A percentile compares a stretch with the other conserved stretches of the same genome.
These are phyloP conservation scores for Boletus bicolor DNA, from an alignment of 768 basidiomycete species.

Conservation along the genomic window DNA sequence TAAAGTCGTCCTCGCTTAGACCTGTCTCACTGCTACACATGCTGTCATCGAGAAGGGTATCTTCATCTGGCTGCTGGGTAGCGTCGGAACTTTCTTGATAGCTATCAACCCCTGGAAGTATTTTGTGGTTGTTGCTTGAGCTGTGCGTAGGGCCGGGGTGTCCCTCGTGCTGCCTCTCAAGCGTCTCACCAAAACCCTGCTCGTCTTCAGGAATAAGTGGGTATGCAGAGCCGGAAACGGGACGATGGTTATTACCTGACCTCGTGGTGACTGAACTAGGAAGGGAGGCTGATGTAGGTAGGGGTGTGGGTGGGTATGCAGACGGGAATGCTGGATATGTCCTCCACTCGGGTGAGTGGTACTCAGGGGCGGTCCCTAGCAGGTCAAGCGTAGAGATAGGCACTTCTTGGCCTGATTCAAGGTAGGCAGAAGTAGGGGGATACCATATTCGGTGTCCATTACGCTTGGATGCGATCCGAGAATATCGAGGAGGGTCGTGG, in stretches of 20 bases:
- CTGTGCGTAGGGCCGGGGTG: slow-evolving; percentile 56
- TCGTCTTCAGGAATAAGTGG: slow-evolving; percentile 39
- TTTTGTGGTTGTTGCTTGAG: slow-evolving; percentile 55
- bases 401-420: slow-evolving; percentile 14
- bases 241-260: slow-evolving; percentile 1
- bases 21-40: slow-evolving; percentile 26
- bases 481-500: slow-evolving; percentile 23
- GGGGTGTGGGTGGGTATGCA: slow-evolving; percentile 71
- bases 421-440: slow-evolving; percentile 50
- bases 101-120: slow-evolving; percentile 39
- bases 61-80: slow-evolving; percentile 15
- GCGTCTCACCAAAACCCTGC: slow-evolving; percentile 70
- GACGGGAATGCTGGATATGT: slow-evolving; percentile 73
- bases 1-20: slow-evolving; percentile 52
- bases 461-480: slow-evolving; percentile 16
- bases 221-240: slow-evolving; percentile 15
- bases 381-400: slow-evolving; percentile 3
- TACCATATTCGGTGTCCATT: slow-evolving; percentile 53
- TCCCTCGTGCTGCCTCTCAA: slow-evolving; percentile 60
- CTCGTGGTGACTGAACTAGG: slow-evolving; percentile 17
- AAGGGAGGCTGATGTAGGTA: slow-evolving; percentile 38
- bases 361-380: slow-evolving; percentile 31
- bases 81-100: slow-evolving; percentile 1
- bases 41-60: slow-evolving; percentile 23
- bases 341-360: slow-evolving; percentile 62